A percentile compares a stretch with the other conserved stretches of the same genome.
Evolutionary conservation across 73 alveolate species (phyloP).

Genomic region (Vitrella brassicaformis): DNA sequence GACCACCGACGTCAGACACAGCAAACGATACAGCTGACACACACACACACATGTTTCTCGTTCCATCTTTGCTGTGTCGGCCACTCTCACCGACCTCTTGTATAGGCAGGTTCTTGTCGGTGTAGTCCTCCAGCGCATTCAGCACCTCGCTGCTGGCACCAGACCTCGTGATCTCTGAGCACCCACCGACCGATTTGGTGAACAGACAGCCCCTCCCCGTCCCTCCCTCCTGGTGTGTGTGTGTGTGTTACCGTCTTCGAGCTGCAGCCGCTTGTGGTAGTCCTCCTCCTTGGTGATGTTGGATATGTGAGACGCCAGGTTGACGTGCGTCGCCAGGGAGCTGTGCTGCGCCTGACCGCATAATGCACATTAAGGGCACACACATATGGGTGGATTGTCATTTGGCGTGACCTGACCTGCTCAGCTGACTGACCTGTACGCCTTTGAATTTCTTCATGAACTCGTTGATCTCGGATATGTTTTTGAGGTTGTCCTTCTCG

Average conservation of each 20-base stretch:
- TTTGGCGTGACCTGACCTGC: not conserved
- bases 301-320: slow-evolving; percentile 18
- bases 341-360: slow-evolving; percentile 15
- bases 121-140: too few relatives aligned
- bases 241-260: not conserved
- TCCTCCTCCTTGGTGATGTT: slow-evolving; percentile 11
- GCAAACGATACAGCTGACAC: too few relatives aligned
- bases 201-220: too few relatives aligned
- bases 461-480: slow-evolving; percentile 15
- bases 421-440: slow-evolving; percentile 4
- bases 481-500: slow-evolving; percentile 17
- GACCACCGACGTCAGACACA: slow-evolving; percentile 24
- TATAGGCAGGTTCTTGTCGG: too few relatives aligned
- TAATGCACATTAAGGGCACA: not conserved
- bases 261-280: not conserved
- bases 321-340: slow-evolving; percentile 17
- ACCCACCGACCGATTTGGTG: too few relatives aligned
- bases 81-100: too few relatives aligned
- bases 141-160: too few relatives aligned
- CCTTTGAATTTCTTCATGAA: slow-evolving; percentile 20
- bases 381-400: not conserved
- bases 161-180: too few relatives aligned
- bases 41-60: too few relatives aligned
- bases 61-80: too few relatives aligned
- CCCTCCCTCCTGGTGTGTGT: too few relatives aligned